Conservation (phyloP, 306 rosid species). For the Trifolium repens region DNA sequence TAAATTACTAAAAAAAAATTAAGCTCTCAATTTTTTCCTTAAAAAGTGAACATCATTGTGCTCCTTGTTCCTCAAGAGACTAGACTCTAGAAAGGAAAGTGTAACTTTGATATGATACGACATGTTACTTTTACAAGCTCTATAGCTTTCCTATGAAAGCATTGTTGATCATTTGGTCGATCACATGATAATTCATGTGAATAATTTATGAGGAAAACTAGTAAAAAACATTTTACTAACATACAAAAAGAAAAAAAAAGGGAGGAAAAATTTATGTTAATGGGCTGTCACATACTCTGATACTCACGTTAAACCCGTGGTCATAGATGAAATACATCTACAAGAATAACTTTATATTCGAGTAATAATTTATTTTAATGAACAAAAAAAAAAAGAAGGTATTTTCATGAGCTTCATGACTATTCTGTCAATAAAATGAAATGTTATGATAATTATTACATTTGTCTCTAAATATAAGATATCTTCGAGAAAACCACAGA, state of each 20-base stretch:
- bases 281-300: neutral
- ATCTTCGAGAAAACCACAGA: no score
- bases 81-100: neutral
- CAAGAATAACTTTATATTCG: neutral
- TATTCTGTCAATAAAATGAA: neutral
- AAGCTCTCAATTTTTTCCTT: neutral
- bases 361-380: neutral
- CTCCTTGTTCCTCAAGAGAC: slow-evolving; percentile 13
- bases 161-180: neutral
- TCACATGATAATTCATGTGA: neutral
- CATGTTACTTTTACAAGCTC: slow-evolving; percentile 6
- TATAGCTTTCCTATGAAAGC: neutral
- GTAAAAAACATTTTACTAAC: neutral
- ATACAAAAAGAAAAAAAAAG: no score
- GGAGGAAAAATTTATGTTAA: neutral
- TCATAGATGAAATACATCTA: neutral
- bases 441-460: neutral
- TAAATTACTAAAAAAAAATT: slow-evolving; percentile 8
- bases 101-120: neutral
- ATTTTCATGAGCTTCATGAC: neutral
- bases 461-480: no score
- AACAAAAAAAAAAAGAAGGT: neutral
- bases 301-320: neutral
- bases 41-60: slow-evolving; percentile 32
- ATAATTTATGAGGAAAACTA: neutral